Evolutionary conservation across 2,329 filamentous ascomycete species (phyloP).

Genomic region (Nemania sp.): DNA sequence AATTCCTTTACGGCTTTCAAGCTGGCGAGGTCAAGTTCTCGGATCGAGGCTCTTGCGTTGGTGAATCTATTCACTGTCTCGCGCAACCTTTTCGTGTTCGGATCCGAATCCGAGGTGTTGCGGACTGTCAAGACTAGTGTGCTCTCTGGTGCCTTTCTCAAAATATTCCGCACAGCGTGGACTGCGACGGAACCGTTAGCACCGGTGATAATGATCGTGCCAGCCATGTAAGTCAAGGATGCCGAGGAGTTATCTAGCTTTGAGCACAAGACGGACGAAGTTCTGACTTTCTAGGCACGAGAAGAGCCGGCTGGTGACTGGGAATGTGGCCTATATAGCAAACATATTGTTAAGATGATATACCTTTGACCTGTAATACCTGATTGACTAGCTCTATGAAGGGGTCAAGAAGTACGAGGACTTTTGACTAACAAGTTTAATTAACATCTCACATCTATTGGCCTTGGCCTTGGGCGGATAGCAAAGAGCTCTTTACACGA

Average conservation of each 20-base stretch:
- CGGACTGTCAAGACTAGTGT: slow-evolving; percentile 52
- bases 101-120: slow-evolving; percentile 47
- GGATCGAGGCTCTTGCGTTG: slow-evolving; percentile 55
- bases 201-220: slow-evolving; percentile 54
- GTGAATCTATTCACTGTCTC: slow-evolving; percentile 46
- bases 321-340: background rate
- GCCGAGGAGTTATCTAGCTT: background rate
- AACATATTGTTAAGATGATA: background rate
- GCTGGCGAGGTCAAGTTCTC: slow-evolving; percentile 53
- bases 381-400: no score
- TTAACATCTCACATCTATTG: background rate
- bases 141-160: slow-evolving; percentile 40
- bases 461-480: background rate
- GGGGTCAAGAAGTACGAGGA: no score
- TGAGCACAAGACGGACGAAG: background rate
- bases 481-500: background rate
- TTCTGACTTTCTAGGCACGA: background rate
- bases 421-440: background rate
- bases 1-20: slow-evolving; percentile 54
- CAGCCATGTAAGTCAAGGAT: slow-evolving; percentile 43
- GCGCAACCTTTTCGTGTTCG: slow-evolving; percentile 49
- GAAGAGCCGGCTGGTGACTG: background rate
- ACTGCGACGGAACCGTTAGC: slow-evolving; percentile 55
- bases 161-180: slow-evolving; percentile 40
- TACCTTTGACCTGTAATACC: no score